These are phyloP conservation scores for Aspergillus funiculosus DNA, from an alignment of 495 filamentous ascomycete genomes.

Conservation along the genomic window DNA sequence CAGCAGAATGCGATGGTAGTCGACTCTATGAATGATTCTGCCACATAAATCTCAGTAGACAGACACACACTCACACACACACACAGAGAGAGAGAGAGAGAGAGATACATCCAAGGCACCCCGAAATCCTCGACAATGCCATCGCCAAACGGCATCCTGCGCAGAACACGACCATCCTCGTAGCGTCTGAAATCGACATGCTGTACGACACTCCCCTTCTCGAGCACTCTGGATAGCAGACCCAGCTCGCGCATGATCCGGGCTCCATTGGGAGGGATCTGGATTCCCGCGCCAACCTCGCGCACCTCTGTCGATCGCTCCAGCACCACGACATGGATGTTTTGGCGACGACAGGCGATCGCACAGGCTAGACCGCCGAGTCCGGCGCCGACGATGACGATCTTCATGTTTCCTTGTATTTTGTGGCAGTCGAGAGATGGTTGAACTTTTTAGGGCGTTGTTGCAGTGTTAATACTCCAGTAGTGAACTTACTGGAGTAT, in stretches of 20 bases:
- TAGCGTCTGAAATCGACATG: slow-evolving; percentile 50
- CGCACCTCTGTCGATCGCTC: slow-evolving; percentile 47
- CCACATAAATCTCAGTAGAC: neutral
- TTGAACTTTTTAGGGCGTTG: no score
- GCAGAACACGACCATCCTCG: slow-evolving; percentile 43
- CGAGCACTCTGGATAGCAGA: slow-evolving; percentile 35
- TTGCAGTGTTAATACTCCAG: no score
- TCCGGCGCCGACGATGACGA: slow-evolving; percentile 55
- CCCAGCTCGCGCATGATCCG: slow-evolving; percentile 43
- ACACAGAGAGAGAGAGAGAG: neutral
- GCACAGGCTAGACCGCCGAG: slow-evolving; percentile 43
- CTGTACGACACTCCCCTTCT: slow-evolving; percentile 39
- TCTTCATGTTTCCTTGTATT: no score
- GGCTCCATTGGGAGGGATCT: slow-evolving; percentile 49
- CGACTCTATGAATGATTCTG: slow-evolving; percentile 48
- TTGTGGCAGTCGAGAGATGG: no score
- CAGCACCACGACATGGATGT: slow-evolving; percentile 52
- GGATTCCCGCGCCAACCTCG: slow-evolving; percentile 48
- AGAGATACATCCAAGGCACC: slow-evolving; percentile 24
- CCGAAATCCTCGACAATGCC: slow-evolving; percentile 17
- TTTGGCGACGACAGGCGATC: slow-evolving; percentile 49
- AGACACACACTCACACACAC: neutral
- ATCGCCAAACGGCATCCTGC: slow-evolving; percentile 20
- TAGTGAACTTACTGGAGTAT: no score
- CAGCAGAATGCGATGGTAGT: slow-evolving; percentile 44